A percentile compares a stretch with the other conserved stretches of the same genome.
Evolutionary conservation across 2,329 filamentous ascomycete genomes (phyloP).

Genomic region (Rosellinia necatrix): DNA sequence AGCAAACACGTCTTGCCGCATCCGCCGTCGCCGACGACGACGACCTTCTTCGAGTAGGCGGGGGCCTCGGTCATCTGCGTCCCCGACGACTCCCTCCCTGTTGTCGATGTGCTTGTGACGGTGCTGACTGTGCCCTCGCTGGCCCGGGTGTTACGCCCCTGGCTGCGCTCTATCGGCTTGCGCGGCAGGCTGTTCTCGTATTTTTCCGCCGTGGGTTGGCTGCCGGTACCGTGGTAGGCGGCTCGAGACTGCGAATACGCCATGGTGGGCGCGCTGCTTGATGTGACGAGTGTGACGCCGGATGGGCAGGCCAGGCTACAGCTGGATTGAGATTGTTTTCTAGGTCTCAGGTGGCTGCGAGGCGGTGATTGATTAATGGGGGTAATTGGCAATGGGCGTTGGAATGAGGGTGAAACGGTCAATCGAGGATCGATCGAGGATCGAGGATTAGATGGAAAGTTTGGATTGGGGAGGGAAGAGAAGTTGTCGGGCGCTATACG

Average conservation of each 20-base stretch:
- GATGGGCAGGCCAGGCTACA: conserved; percentile 11
- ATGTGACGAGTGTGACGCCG: conserved; percentile 10
- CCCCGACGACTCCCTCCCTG: conserved; percentile 74
- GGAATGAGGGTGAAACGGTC: conserved; percentile 39
- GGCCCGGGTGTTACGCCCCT: conserved; percentile 64
- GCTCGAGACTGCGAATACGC: conserved; percentile 58
- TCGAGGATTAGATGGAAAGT: conserved; percentile 5
- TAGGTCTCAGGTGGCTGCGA: conserved; percentile 25
- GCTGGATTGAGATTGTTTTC: conserved; percentile 15
- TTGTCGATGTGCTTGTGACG: conserved; percentile 74
- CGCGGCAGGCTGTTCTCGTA: conserved; percentile 47
- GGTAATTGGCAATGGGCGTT: conserved; percentile 11
- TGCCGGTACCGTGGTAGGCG: conserved; percentile 52
- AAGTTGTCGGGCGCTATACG: neutral
- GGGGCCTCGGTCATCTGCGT: conserved; percentile 90
- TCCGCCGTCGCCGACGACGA: conserved; percentile 96
- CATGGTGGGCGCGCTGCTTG: conserved; percentile 45
- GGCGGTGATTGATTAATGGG: conserved; percentile 5
- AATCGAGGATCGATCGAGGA: conserved; percentile 18
- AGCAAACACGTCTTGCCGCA: conserved; percentile 98
- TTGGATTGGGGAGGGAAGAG: conserved; percentile 9
- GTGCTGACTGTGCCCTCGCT: conserved; percentile 93
- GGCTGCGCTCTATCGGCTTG: conserved; percentile 47
- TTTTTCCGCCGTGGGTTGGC: conserved; percentile 43
- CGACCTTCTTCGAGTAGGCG: conserved; percentile 97